Evolutionary conservation across 2,329 filamentous ascomycete genomes (phyloP).

Genomic region (Aspergillus novofumigatus): DNA sequence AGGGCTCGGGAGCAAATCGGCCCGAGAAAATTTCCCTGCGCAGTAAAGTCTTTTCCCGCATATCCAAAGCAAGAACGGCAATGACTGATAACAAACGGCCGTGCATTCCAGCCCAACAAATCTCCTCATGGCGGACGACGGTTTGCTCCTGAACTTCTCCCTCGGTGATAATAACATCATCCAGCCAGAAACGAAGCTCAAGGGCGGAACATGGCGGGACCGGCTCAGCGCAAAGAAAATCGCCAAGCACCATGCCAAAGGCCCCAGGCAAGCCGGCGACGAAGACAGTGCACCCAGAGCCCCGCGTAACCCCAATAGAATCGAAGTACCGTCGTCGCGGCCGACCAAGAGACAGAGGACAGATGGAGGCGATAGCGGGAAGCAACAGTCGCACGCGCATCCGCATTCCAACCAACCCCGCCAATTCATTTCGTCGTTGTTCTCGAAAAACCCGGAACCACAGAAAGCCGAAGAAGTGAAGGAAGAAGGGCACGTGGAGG

Average conservation of each 20-base stretch:
- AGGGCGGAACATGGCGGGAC: constrained; percentile 91
- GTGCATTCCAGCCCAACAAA: constrained; percentile 5
- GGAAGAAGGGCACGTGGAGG: constrained; percentile 39
- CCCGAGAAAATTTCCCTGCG: constrained; percentile 33
- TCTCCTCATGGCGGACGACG: constrained; percentile 78
- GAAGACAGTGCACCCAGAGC: constrained; percentile 6
- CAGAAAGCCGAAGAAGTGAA: constrained; percentile 51
- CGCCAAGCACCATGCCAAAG: constrained; percentile 51
- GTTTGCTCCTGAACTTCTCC: constrained; percentile 90
- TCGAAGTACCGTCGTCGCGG: constrained; percentile 9
- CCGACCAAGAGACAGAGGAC: constrained; percentile 41
- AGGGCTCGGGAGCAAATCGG: constrained; percentile 26
- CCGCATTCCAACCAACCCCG: constrained; percentile 42
- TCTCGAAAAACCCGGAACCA: constrained; percentile 79
- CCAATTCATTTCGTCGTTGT: constrained; percentile 83
- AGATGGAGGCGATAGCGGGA: constrained; percentile 27
- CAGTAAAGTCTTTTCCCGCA: constrained; percentile 7
- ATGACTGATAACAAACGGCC: constrained; percentile 1
- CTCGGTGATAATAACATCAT: constrained; percentile 63
- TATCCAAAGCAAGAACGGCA: neutral
- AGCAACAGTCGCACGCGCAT: constrained; percentile 18
- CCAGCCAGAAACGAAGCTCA: constrained; percentile 61
- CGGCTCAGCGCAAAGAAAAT: constrained; percentile 74
- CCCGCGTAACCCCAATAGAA: neutral
- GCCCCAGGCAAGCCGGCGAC: constrained; percentile 12